Evolutionary conservation across 805 yeast species (phyloP).

Genomic region (Candida ortonii): DNA sequence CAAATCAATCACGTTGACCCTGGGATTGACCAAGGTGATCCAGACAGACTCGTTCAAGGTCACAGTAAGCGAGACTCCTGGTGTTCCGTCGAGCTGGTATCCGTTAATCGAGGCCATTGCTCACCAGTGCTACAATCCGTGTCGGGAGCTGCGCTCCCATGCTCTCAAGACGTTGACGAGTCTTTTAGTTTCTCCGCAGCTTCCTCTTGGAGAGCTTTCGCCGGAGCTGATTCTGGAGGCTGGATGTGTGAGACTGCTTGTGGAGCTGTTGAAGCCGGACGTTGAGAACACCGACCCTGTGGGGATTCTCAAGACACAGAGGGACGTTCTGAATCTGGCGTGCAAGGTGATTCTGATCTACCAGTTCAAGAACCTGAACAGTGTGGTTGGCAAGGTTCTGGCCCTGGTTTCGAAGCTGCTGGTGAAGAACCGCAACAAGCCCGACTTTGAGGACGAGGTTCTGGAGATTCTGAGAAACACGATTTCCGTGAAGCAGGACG

Average conservation of each 20-base stretch:
- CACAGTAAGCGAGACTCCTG: conserved; percentile 31
- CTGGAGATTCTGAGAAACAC: conserved; percentile 34
- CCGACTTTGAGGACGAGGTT: conserved; percentile 31
- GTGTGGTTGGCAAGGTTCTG: conserved; percentile 27
- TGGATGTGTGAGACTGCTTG: conserved; percentile 71
- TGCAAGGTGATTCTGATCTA: conserved; percentile 50
- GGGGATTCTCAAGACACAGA: conserved; percentile 65
- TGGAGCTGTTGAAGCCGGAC: conserved; percentile 65
- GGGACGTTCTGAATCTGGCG: conserved; percentile 62
- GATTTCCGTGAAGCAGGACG: conserved; percentile 29
- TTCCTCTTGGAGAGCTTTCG: conserved; percentile 36
- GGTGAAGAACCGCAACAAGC: conserved; percentile 21
- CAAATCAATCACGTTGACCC: conserved; percentile 59
- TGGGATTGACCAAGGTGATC: conserved; percentile 43
- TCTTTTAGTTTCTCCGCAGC: conserved; percentile 40
- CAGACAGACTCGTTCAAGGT: conserved; percentile 30
- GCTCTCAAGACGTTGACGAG: conserved; percentile 63
- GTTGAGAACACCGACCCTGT: conserved; percentile 54
- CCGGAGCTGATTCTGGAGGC: conserved; percentile 62
- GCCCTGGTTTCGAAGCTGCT: conserved; percentile 28
- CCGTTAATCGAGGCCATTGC: conserved; percentile 80
- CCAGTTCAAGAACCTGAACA: conserved; percentile 25
- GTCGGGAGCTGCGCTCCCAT: conserved; percentile 66
- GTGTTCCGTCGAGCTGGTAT: conserved; percentile 38
- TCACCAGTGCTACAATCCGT: conserved; percentile 87